Evolutionary conservation across 1,139 yeast genomes (phyloP).

Genomic region (Zygosaccharomyces sapae): DNA sequence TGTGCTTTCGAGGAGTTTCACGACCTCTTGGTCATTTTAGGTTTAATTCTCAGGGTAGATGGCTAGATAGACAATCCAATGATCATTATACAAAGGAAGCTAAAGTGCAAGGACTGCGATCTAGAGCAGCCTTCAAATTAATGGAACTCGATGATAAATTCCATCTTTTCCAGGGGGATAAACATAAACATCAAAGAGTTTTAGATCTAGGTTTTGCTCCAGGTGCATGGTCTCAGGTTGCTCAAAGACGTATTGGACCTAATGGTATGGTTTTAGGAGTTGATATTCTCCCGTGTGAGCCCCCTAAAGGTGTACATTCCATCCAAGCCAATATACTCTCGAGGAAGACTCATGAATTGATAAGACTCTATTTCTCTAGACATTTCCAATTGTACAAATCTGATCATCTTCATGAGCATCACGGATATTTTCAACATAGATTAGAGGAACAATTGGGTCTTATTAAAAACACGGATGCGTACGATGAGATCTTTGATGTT

Average conservation of each 20-base stretch:
- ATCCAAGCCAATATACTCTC: constrained; percentile 85
- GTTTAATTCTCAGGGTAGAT: constrained; percentile 48
- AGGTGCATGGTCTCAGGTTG: constrained; percentile 91
- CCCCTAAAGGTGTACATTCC: constrained; percentile 74
- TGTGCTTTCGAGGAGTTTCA: not conserved
- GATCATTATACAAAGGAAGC: constrained; percentile 69
- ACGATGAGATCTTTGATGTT: constrained; percentile 17
- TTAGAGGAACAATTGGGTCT: constrained; percentile 16
- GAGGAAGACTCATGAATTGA: constrained; percentile 56
- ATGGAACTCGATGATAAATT: constrained; percentile 64
- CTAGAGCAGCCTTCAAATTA: constrained; percentile 89
- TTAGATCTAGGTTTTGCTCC: constrained; percentile 94
- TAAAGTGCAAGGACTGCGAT: constrained; percentile 56
- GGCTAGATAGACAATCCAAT: constrained; percentile 67
- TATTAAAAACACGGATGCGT: constrained; percentile 16
- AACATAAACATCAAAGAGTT: constrained; percentile 46
- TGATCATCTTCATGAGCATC: constrained; percentile 28
- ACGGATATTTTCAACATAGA: constrained; percentile 29
- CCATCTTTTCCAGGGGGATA: constrained; percentile 46
- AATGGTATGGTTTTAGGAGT: constrained; percentile 76
- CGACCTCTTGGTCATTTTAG: constrained; percentile 7
- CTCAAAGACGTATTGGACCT: constrained; percentile 53
- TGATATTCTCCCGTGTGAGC: constrained; percentile 71
- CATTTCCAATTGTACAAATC: constrained; percentile 35
- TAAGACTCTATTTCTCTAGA: constrained; percentile 53